Percentiles rank a stretch among this genome's conserved stretches.
These are phyloP conservation scores for Rhododendron molle DNA, from an alignment of 148 eudicot species.

Conservation along the genomic window DNA sequence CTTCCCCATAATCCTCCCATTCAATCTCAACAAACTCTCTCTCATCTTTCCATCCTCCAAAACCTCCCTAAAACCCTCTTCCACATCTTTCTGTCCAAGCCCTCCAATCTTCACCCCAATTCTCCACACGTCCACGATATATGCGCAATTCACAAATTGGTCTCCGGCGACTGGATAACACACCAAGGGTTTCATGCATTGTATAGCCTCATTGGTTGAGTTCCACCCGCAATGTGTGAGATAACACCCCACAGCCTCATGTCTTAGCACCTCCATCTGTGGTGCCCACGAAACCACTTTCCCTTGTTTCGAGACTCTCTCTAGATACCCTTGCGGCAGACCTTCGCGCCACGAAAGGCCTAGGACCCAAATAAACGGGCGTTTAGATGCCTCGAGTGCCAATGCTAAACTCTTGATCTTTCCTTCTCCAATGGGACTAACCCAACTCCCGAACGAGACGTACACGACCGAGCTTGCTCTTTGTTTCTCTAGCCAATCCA, in stretches of 20 bases:
- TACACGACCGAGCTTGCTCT: slow-evolving; percentile 53
- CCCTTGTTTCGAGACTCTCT: slow-evolving; percentile 34
- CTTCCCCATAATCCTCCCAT: slow-evolving; percentile 43
- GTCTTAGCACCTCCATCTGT: slow-evolving; percentile 57
- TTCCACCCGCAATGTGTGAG: slow-evolving; percentile 91
- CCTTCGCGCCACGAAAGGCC: slow-evolving; percentile 61
- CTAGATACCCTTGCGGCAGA: slow-evolving; percentile 44
- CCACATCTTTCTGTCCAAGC: slow-evolving; percentile 34
- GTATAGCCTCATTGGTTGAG: slow-evolving; percentile 70
- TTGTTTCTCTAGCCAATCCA: slow-evolving; percentile 61
- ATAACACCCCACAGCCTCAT: slow-evolving; percentile 54
- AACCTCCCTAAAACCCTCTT: slow-evolving; percentile 30
- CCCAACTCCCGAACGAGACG: slow-evolving; percentile 90
- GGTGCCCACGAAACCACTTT: slow-evolving; percentile 77
- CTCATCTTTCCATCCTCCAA: slow-evolving; percentile 37
- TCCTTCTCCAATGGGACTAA: slow-evolving; percentile 59
- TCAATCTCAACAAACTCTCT: slow-evolving; percentile 26
- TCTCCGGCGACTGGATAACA: slow-evolving; percentile 81
- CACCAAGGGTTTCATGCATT: slow-evolving; percentile 41
- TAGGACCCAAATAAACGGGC: slow-evolving; percentile 76
- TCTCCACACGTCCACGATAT: slow-evolving; percentile 54
- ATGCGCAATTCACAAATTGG: slow-evolving; percentile 65
- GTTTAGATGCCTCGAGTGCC: slow-evolving; percentile 45
- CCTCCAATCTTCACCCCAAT: slow-evolving; percentile 52
- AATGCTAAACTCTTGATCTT: slow-evolving; percentile 50